Percentiles rank a stretch among this genome's conserved stretches.
Conservation (phyloP, 306 rosid species). For the Quercus glauca region DNA sequence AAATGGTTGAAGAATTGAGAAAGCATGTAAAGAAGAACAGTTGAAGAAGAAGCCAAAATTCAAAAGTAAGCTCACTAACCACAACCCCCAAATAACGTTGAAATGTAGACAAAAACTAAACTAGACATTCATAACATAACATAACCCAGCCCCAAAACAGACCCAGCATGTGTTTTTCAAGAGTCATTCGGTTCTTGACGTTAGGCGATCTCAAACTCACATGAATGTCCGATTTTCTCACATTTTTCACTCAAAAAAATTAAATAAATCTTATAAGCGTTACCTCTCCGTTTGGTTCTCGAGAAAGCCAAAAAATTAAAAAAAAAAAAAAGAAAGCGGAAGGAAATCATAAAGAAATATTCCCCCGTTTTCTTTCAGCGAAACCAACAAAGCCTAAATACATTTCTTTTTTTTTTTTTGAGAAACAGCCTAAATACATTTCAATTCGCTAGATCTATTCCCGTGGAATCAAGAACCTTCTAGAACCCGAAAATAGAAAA, state of each 20-base stretch:
- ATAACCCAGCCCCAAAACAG: not conserved
- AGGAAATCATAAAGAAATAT: not conserved
- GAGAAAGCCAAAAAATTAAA: not conserved
- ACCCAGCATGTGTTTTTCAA: not conserved
- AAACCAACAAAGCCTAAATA: not conserved
- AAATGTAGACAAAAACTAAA: not conserved
- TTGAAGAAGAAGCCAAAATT: too few relatives aligned
- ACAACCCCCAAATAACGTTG: too few relatives aligned
- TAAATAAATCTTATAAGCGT: not conserved
- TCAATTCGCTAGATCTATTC: slow-evolving; percentile 26
- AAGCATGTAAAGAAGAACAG: too few relatives aligned
- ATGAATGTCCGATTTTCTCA: not conserved
- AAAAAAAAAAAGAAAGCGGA: not conserved
- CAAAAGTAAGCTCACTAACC: too few relatives aligned
- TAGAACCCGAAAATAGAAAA: too few relatives aligned
- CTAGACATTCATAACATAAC: too few relatives aligned
- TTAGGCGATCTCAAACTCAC: not conserved
- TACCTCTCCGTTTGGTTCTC: not conserved
- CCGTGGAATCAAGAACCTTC: not conserved
- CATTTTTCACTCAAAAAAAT: not conserved
- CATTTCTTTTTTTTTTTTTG: too few relatives aligned
- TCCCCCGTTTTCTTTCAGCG: not conserved
- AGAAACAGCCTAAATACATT: not conserved
- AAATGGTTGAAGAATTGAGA: too few relatives aligned
- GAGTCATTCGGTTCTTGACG: not conserved